phyloP scores from a whole-genome alignment of 2,329 filamentous ascomycete genomes.

The Epichloe sp. region DNA sequence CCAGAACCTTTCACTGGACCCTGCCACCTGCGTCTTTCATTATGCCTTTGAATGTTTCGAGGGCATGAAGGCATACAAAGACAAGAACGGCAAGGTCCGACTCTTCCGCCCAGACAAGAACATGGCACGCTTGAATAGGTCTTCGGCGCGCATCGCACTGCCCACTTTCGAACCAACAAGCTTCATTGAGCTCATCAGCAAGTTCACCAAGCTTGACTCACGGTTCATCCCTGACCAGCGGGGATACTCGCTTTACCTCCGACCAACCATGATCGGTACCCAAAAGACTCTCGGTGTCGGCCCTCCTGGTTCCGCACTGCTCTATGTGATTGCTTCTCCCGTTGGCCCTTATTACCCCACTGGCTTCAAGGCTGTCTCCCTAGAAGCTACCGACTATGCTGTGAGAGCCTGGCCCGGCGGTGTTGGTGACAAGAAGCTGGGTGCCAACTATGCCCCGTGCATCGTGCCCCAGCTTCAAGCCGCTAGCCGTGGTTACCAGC shows the following conservation, averaged over 20 bases:
- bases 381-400: conserved; percentile 93
- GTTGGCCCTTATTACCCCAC: conserved; percentile 97
- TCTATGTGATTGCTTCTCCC: conserved; percentile 91
- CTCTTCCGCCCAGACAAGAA: conserved; percentile 93
- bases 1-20: conserved; percentile 93
- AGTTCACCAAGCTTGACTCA: conserved; percentile 68
- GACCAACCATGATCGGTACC: conserved; percentile 94
- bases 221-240: conserved; percentile 77
- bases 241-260: conserved; percentile 90
- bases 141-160: conserved; percentile 78
- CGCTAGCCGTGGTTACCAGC: conserved; percentile 83
- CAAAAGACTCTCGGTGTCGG: conserved; percentile 88
- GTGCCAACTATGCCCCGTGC: conserved; percentile 98
- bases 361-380: conserved; percentile 90
- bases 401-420: conserved; percentile 96
- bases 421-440: conserved; percentile 95
- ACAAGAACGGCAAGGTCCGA: conserved; percentile 62
- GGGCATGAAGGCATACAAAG: conserved; percentile 98
- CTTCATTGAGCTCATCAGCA: conserved; percentile 69
- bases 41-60: conserved; percentile 98
- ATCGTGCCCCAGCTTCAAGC: conserved; percentile 93
- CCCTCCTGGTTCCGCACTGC: conserved; percentile 78
- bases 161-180: conserved; percentile 67
- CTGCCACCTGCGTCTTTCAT: conserved; percentile 93
- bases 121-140: conserved; percentile 90